Evolutionary conservation across 306 rosid genomes (phyloP).

Genomic region (Castanea sativa): DNA sequence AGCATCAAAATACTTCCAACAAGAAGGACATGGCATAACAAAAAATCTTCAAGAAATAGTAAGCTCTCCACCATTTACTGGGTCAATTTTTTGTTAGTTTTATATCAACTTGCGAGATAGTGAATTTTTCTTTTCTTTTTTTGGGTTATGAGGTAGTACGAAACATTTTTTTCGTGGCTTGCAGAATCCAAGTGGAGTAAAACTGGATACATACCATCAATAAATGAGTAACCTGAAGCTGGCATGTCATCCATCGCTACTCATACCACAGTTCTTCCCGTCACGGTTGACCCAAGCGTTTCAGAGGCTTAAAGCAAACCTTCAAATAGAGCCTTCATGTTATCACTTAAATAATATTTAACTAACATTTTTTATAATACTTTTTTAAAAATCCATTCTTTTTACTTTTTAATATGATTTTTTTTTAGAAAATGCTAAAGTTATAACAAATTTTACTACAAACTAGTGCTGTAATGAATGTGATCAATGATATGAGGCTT

Average conservation of each 20-base stretch:
- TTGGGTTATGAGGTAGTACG: slow-evolving; percentile 13
- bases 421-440: no score
- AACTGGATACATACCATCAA: slow-evolving; percentile 33
- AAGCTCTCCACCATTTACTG: not conserved
- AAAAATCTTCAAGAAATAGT: slow-evolving; percentile 11
- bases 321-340: no score
- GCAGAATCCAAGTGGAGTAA: slow-evolving; percentile 35
- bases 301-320: no score
- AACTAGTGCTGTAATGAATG: no score
- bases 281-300: no score
- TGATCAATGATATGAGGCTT: no score
- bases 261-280: slow-evolving; percentile 27
- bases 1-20: slow-evolving; percentile 7
- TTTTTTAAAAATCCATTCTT: no score
- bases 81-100: not conserved
- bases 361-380: no score
- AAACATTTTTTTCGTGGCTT: slow-evolving; percentile 43
- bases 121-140: not conserved
- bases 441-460: no score
- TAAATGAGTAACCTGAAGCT: slow-evolving; percentile 30
- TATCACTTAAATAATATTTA: no score
- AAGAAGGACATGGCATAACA: slow-evolving; percentile 1
- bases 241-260: slow-evolving; percentile 38
- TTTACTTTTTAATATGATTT: no score
- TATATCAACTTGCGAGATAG: no score